Conservation (phyloP, 441 rosid species). For the Erysimum pusillum region DNA sequence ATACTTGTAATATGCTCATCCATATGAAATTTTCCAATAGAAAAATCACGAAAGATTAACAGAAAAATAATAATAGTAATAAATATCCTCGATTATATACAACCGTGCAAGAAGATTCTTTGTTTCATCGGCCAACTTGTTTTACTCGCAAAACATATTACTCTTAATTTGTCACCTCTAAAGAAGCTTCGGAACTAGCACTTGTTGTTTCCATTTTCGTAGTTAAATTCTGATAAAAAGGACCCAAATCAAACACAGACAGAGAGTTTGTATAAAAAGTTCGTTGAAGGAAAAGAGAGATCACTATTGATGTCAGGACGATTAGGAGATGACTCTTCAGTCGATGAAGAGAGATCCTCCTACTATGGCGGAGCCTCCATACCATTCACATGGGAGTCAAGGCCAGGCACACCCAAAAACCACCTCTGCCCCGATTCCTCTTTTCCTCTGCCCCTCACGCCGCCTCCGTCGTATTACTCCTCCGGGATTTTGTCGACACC, state of each 20-base stretch:
- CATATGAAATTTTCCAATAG: background rate
- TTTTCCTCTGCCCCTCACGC: conserved; percentile 59
- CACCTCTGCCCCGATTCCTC: conserved; percentile 39
- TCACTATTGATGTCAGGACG: conserved; percentile 22
- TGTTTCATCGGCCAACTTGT: conserved; percentile 4
- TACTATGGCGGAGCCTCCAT: conserved; percentile 71
- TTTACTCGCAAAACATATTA: conserved; percentile 1
- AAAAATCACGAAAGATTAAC: background rate
- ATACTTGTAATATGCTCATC: conserved; percentile 34
- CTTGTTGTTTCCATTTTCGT: conserved; percentile 11
- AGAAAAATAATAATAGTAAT: background rate
- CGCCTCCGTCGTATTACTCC: conserved; percentile 71
- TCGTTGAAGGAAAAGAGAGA: background rate
- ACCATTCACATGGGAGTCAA: conserved; percentile 84
- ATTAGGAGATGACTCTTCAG: conserved; percentile 28
- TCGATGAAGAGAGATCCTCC: conserved; percentile 33
- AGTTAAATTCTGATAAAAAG: conserved; percentile 9
- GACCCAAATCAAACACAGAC: background rate
- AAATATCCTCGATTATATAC: conserved; percentile 22
- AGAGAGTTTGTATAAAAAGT: conserved; percentile 2
- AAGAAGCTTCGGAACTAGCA: background rate
- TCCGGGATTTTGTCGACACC: conserved; percentile 42
- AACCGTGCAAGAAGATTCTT: conserved; percentile 28
- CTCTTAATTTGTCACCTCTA: conserved; percentile 10
- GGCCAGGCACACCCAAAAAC: conserved; percentile 84